These are phyloP conservation scores for Arthrinium phaeospermum DNA, from an alignment of 2,329 filamentous ascomycete species.

Conservation along the genomic window DNA sequence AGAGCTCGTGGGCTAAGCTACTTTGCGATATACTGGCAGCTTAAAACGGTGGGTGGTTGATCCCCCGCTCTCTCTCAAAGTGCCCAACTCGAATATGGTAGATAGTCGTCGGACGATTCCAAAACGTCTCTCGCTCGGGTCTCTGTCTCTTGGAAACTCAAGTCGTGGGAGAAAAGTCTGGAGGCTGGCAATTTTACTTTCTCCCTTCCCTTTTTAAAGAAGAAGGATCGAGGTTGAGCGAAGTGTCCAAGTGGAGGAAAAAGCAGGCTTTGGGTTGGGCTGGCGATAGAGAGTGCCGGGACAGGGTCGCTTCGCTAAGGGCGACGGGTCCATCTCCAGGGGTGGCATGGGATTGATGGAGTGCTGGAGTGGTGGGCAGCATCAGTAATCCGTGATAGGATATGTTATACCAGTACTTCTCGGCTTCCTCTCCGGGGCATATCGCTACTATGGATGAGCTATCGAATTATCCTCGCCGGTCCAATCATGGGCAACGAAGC, in stretches of 20 bases:
- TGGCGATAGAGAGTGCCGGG: constrained; percentile 17
- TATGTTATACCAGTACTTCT: constrained; percentile 18
- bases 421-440: not conserved
- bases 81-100: not conserved
- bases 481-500: not conserved
- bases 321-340: not conserved
- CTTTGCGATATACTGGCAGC: constrained; percentile 20
- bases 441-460: not conserved
- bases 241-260: constrained; percentile 23
- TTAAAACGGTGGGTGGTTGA: constrained; percentile 14
- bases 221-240: constrained; percentile 20
- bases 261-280: constrained; percentile 23
- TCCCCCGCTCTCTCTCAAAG: constrained; percentile 11
- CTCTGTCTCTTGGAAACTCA: constrained; percentile 12
- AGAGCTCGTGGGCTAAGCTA: constrained; percentile 13
- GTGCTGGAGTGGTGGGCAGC: not conserved
- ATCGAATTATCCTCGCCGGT: not conserved
- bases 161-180: not conserved
- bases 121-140: constrained; percentile 1
- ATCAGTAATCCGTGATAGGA: constrained; percentile 2
- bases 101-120: not conserved
- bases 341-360: not conserved
- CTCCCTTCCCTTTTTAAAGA: constrained; percentile 9
- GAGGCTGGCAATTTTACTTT: constrained; percentile 18
- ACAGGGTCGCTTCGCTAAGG: constrained; percentile 13